Base-by-base conservation (phyloP, 116 monocot genomes). In the Cymodocea nodosa region DNA sequence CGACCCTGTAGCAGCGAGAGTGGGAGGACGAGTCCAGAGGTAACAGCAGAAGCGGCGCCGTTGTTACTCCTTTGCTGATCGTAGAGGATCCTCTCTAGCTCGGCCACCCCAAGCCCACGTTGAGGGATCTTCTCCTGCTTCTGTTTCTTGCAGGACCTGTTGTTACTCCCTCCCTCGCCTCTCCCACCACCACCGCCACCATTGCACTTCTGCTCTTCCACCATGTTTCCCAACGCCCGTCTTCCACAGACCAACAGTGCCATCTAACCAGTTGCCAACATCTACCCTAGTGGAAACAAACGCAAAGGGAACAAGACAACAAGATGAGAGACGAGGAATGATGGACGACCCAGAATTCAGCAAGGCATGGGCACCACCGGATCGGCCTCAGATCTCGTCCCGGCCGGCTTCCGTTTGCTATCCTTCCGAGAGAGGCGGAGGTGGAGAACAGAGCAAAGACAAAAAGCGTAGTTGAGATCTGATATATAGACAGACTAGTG, bases 41-140 rank as follows among this genome's bases (percentile, higher is more conserved):
- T 12, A 4, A 50, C 14, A 23, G 37, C 17, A 49, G 54, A 34
- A 2, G 55, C 35, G 11, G 34, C 23, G 49, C 23, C 16, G 51
- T 50, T 24, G n/a, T 23, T 4, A 36, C 15, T 52, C 3, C 61
- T 55, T 50, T 82, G 68, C 40, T 79, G 74, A 16, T 79, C 79
- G 18, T 71, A 67, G 17, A 74, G 51, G 19, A 85, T 30, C 30
- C 30, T 30, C 30, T 30, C 30, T 3, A 30, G 30, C 53, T 82
- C 74, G 0, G 78, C 82, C 37, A 85, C 82, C 10, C 85, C 82
- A 10, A 79, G 76, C 17, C 85, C 86, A 3, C 86, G 79, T 69
- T 86, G 86, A 23, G 86, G 86, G 25, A 70, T 17, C 50, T 76
- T 86, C 60, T 71, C 65, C 50, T 82, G 63, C 68, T 71, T 71